Evolutionary conservation across 345 rosid species (phyloP).

Genomic region (Clarkia xantiana): DNA sequence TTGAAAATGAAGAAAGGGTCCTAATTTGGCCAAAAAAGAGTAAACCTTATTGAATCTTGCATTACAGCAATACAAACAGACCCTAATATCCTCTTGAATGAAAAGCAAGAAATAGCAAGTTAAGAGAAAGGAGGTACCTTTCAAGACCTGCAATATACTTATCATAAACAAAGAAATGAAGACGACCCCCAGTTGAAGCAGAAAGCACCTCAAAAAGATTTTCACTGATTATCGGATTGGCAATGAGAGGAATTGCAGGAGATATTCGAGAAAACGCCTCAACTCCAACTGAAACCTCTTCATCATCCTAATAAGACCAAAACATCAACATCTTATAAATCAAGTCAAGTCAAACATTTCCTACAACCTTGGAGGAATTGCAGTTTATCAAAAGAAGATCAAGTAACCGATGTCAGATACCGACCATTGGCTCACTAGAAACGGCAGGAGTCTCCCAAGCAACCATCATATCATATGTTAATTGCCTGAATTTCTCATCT

Average conservation of each 20-base stretch:
- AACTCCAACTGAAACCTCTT: conserved; percentile 61
- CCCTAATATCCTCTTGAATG: no score
- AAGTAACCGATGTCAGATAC: conserved; percentile 20
- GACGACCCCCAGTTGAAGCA: no score
- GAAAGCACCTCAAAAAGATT: conserved; percentile 75
- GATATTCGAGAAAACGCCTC: conserved; percentile 88
- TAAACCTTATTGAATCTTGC: no score
- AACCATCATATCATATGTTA: conserved; percentile 87
- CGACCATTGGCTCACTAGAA: conserved; percentile 42
- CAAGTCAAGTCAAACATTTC: no score
- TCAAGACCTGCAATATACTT: no score
- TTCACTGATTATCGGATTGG: conserved; percentile 68
- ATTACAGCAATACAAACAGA: no score
- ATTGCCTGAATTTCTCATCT: conserved; percentile 66
- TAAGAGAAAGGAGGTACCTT: no score
- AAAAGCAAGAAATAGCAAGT: no score
- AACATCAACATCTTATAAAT: no score
- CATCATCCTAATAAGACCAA: conserved; percentile 36
- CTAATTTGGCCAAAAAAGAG: no score
- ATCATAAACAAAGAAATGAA: no score
- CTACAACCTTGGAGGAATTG: not conserved
- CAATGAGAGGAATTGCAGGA: conserved; percentile 75
- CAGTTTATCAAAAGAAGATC: conserved; percentile 6
- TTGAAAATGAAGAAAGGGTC: no score
- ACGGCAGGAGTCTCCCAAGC: conserved; percentile 86